Base-by-base conservation (phyloP, 495 filamentous ascomycete species). In the Chaetomidium leptoderma region DNA sequence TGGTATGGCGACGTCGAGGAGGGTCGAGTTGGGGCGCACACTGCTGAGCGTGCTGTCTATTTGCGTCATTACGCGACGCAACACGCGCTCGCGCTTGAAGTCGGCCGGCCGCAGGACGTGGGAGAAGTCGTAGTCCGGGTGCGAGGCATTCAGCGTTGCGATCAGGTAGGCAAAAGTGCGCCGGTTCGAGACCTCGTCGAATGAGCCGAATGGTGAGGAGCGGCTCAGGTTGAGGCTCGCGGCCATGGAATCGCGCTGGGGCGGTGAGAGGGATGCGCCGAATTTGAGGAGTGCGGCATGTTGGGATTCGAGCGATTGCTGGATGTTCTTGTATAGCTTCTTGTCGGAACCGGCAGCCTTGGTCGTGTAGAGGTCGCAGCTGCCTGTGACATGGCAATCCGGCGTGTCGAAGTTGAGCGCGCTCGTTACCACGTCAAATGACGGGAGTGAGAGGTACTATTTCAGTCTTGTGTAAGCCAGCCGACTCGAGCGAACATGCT, bases 71-170 rank as follows among this genome's bases (percentile, higher is more conserved):
- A 96, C 87, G 11, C 76, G 75, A 60, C 85, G 81, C 30, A 96
- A 69, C 55, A 83, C 84, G 23, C 83, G 75, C 76, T 96, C 90
- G 39, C 86, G 83, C 44, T 83, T 82, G 72, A 98, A 98, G 67
- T 97, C 93, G 10, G 83, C 80, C 1, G 92, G 91, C 29, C 91
- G 85, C 56, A 97, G 77, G 48, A 91, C 84, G 58, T 96, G 86
- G 2, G 90, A 93, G 74, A 97, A 97, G 72, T 97, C 92, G 70
- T 99, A 99, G 69, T 99, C 95, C 1, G 91, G 87, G 72, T 99
- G 92, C 37, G 88, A 92, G 1, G 92, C 92, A 63, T 99, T 99
- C n/a, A 99, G 79, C 1, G 95, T 97, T 13, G 93, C 93, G 66
- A 97, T 97, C 56, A 97, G 71, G 71, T 97, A 97, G 39, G 93